These are phyloP conservation scores for Rhododendron williamsianum DNA, from an alignment of 148 eudicot species.

Conservation along the genomic window DNA sequence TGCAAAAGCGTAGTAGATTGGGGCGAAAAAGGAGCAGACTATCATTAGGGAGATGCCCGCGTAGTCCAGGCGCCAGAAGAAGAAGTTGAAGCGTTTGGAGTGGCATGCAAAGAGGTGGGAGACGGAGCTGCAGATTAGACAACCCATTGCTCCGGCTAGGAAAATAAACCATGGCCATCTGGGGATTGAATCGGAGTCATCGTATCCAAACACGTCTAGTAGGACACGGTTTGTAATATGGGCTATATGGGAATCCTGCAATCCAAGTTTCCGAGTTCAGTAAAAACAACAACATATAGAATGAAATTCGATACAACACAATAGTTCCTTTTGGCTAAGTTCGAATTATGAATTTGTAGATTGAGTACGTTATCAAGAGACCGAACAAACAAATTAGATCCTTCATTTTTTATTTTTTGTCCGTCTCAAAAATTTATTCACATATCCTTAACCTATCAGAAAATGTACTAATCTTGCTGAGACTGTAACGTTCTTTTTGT, in stretches of 20 bases:
- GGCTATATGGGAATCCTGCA: conserved; percentile 39
- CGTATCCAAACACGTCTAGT: conserved; percentile 11
- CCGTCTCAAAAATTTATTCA: not conserved
- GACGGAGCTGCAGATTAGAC: conserved; percentile 67
- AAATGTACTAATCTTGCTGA: not conserved
- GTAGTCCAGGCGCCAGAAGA: conserved; percentile 91
- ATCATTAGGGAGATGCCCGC: conserved; percentile 90
- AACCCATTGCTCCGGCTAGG: conserved; percentile 78
- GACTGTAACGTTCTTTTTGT: not conserved
- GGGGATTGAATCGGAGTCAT: conserved; percentile 26
- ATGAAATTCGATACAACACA: not conserved
- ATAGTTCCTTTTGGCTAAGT: not conserved
- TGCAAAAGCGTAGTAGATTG: conserved; percentile 66
- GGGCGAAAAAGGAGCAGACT: conserved; percentile 73
- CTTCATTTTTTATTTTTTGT: not conserved
- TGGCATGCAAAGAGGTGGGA: conserved; percentile 92
- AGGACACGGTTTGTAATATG: conserved; percentile 30
- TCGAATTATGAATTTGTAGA: not conserved
- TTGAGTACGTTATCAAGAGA: not conserved
- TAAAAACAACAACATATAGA: not conserved
- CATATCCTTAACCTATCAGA: not conserved
- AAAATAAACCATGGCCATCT: conserved; percentile 95
- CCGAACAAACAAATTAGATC: not conserved
- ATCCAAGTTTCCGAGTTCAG: not conserved
- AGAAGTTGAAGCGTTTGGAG: conserved; percentile 54